Evolutionary conservation across 371 early-diverging fungal genomes (phyloP).

Genomic region (Zancudomyces culisetae): DNA sequence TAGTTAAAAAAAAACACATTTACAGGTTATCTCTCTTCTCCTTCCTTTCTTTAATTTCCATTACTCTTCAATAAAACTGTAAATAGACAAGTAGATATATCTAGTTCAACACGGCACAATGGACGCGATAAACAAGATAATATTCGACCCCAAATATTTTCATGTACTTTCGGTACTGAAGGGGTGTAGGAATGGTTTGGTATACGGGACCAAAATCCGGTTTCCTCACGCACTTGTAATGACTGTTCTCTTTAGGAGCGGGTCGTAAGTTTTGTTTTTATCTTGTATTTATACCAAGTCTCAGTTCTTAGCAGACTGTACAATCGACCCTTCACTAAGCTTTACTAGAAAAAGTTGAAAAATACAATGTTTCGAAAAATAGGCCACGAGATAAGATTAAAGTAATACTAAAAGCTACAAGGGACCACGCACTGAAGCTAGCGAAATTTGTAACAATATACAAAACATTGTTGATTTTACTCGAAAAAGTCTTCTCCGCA

Average conservation of each 20-base stretch:
- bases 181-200: conserved; percentile 87
- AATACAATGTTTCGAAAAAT: background rate
- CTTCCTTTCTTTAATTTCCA: background rate
- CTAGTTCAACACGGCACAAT: too few relatives aligned
- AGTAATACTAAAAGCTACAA: conserved; percentile 70
- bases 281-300: background rate
- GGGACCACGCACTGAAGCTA: conserved; percentile 72
- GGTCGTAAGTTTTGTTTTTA: conserved; percentile 37
- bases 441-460: conserved; percentile 84
- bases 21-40: too few relatives aligned
- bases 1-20: too few relatives aligned
- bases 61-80: background rate
- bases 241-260: conserved; percentile 82
- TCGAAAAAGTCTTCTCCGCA: conserved; percentile 38
- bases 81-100: background rate
- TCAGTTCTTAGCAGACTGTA: background rate
- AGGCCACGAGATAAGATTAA: conserved; percentile 36
- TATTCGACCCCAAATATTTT: conserved; percentile 52
- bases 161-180: conserved; percentile 73
- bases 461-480: conserved; percentile 64
- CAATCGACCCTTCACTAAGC: too few relatives aligned
- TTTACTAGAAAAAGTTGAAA: too few relatives aligned
- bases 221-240: conserved; percentile 96
- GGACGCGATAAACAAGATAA: conserved; percentile 18
- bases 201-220: conserved; percentile 89